Conservation (phyloP, 805 yeast species). For the Candida jianshihensis region DNA sequence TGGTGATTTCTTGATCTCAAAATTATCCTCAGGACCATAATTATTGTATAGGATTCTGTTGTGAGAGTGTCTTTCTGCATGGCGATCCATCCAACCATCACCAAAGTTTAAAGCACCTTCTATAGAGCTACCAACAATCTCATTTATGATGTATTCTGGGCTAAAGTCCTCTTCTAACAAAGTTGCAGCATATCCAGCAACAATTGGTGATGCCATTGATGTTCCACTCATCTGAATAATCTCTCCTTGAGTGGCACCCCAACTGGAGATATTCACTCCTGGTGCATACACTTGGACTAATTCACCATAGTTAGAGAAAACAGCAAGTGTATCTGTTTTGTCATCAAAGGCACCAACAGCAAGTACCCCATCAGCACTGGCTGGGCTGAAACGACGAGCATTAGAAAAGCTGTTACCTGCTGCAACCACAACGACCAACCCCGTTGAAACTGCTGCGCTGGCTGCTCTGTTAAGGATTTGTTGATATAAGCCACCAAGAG, state of each 20-base stretch:
- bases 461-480: conserved; percentile 65
- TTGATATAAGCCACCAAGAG: conserved; percentile 69
- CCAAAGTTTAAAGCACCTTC: conserved; percentile 24
- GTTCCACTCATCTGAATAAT: conserved; percentile 50
- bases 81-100: not conserved
- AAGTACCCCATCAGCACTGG: conserved; percentile 61
- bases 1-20: no score
- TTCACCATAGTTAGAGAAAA: conserved; percentile 82
- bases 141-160: conserved; percentile 32
- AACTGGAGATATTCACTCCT: conserved; percentile 61
- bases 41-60: conserved; percentile 41
- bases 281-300: conserved; percentile 82
- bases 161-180: conserved; percentile 45
- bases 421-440: conserved; percentile 67
- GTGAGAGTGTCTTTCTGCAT: conserved; percentile 38
- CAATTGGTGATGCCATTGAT: conserved; percentile 74
- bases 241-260: conserved; percentile 28
- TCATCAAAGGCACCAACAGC: conserved; percentile 90
- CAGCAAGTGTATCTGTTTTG: conserved; percentile 55
- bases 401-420: conserved; percentile 78
- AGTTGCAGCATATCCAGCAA: conserved; percentile 58
- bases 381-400: conserved; percentile 81
- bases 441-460: conserved; percentile 63
- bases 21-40: not conserved
- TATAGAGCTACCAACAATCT: conserved; percentile 38